Evolutionary conservation across 2,329 filamentous ascomycete species (phyloP), one percentile per base, ranked within the genome.

Genomic region (Phyllosticta ampelicida): DNA sequence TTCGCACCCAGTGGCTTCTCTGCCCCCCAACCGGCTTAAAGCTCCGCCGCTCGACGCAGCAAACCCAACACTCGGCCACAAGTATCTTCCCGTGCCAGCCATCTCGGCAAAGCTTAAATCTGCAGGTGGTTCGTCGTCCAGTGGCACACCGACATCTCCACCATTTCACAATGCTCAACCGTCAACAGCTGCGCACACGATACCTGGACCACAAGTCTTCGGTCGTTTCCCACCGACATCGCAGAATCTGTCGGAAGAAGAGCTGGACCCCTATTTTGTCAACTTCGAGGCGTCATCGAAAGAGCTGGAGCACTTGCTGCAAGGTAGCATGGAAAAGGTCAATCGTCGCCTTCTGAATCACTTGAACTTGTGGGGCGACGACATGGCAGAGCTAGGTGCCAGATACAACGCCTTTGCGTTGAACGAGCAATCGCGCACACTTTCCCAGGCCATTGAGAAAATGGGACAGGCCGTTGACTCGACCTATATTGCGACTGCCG

Each of bases 401-500:
- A 83, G 90, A 61, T 97, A 94, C 72, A 99, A 99, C 67, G 94
- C 89, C 0, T 99, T 99, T 72, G 95, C 95, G 0, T 79, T 99
- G 1, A 96, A 91, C 0, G 94, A 99, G 71, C 88, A 90, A 64
- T 91, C 90, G 0, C 86, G 87, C 11, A 90, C 89, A 2, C 84
- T 99, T 6, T 90, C 91, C 9, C 86, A 90, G 11, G 94, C 94
- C 0, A 96, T 99, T 63, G 94, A 99, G 73, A 86, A 91, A 62
- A 83, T 95, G 51, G 94, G 94, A 0, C 94, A 99, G 73, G 94
- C 94, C 1, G 90, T 92, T 9, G 94, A 99, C 70, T 89, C 89
- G 9, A 96, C 94, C 0, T 99, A 97, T 70, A 91, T 99, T 63
- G 90, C 89, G 9, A 97, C 92, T 0, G 89, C 95, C 66, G 94